Conservation (phyloP, 169 alveolate species). For the Babesia ovata region DNA sequence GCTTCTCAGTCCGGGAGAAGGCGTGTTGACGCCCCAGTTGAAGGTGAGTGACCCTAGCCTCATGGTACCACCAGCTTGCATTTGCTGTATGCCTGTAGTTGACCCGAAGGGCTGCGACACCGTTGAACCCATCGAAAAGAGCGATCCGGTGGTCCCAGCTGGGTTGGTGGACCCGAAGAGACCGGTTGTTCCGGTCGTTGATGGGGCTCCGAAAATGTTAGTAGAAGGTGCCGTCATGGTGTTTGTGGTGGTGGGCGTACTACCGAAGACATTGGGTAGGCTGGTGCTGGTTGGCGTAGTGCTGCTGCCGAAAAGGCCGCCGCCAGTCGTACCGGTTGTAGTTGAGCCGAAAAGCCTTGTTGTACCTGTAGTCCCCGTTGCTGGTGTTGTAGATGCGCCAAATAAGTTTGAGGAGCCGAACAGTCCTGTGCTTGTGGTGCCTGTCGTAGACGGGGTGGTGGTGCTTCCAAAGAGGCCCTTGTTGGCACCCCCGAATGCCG, state of each 20-base stretch:
- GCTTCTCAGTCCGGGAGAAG: slow-evolving; percentile 59
- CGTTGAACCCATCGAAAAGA: neutral
- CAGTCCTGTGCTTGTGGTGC: neutral
- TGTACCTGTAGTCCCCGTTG: neutral
- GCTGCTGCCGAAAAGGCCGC: slow-evolving; percentile 24
- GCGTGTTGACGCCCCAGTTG: slow-evolving; percentile 40
- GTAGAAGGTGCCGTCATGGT: neutral
- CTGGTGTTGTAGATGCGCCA: neutral
- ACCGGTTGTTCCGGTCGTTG: slow-evolving; percentile 10
- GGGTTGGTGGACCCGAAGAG: slow-evolving; percentile 2
- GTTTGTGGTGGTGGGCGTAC: neutral
- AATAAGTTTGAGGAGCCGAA: slow-evolving; percentile 6
- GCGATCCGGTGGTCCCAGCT: neutral
- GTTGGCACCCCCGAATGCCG: slow-evolving; percentile 19
- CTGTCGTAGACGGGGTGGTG: slow-evolving; percentile 9
- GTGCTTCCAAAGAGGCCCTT: slow-evolving; percentile 10
- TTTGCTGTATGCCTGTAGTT: neutral
- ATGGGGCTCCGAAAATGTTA: slow-evolving; percentile 1
- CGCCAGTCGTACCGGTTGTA: slow-evolving; percentile 2
- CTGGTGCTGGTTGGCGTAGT: neutral
- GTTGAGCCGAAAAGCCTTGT: slow-evolving; percentile 17
- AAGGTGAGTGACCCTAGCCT: slow-evolving; percentile 29
- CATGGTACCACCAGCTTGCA: slow-evolving; percentile 3
- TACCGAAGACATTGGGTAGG: slow-evolving; percentile 6
- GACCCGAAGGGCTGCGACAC: slow-evolving; percentile 19